Conservation (phyloP, 352 stramenopile genomes). For the Pythium rhizo-oryzae region DNA sequence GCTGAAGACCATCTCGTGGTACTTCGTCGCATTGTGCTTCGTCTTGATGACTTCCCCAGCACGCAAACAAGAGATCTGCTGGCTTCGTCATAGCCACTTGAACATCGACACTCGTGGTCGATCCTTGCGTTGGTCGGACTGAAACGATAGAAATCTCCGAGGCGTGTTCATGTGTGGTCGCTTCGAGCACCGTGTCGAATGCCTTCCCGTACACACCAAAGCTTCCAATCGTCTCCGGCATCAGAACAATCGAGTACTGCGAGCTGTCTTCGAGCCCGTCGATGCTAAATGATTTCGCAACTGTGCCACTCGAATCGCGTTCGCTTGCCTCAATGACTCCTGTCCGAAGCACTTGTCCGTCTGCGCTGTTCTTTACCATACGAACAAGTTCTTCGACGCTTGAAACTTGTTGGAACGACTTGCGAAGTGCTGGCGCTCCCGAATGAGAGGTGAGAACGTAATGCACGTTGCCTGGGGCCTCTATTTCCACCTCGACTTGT, state of each 20-base stretch:
- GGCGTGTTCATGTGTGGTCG: slow-evolving; percentile 65
- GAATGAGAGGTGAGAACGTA: slow-evolving; percentile 38
- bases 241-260: slow-evolving; percentile 52
- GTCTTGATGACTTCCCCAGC: slow-evolving; percentile 23
- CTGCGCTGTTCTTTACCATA: not conserved
- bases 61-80: slow-evolving; percentile 55
- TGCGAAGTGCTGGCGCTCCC: slow-evolving; percentile 23
- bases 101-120: slow-evolving; percentile 42
- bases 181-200: slow-evolving; percentile 50
- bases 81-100: slow-evolving; percentile 60
- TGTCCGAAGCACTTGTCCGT: not conserved
- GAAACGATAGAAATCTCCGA: slow-evolving; percentile 47
- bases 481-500: slow-evolving; percentile 43
- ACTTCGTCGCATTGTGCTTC: slow-evolving; percentile 38
- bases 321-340: slow-evolving; percentile 11
- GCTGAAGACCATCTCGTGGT: slow-evolving; percentile 33
- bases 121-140: slow-evolving; percentile 38
- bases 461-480: slow-evolving; percentile 52
- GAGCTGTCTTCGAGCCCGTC: slow-evolving; percentile 47
- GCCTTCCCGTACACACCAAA: slow-evolving; percentile 59
- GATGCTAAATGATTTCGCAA: slow-evolving; percentile 25
- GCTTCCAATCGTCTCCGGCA: slow-evolving; percentile 68
- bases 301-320: not conserved
- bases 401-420: slow-evolving; percentile 36
- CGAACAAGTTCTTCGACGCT: slow-evolving; percentile 34